Base-by-base conservation (phyloP, 2,329 filamentous ascomycete genomes). In the Colletotrichum sp. region DNA sequence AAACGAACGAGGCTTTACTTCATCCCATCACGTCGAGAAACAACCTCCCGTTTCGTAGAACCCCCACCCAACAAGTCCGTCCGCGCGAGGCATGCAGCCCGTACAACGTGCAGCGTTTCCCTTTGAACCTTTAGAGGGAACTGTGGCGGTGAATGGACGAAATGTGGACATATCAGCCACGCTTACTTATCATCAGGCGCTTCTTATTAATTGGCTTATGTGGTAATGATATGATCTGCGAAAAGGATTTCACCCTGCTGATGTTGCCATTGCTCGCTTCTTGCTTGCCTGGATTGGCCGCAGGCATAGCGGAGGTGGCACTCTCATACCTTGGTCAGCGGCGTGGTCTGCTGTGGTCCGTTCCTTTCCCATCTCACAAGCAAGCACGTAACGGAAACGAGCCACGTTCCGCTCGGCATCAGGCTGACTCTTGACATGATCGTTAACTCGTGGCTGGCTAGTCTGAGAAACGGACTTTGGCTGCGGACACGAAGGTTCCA, bases 11-110 rank as follows among this genome's bases (percentile, higher is more conserved):
- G 15, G 36, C 30, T 66, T 68, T 32, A 36, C 70, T 72, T 75
- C 70, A 59, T 75, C 70, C 64, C 73, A 73, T 52, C 70, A 32
- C 18, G 26, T 63, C 69, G 55, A 66, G 57, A 75, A 72, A 75
- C 69, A 52, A 36, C n/a, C 26, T 57, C 24, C 48, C 48, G 69
- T 72, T 67, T 68, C 73, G 70, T n/a, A 65, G 65, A 52, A 30
- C 18, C 63, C 21, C 70, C 32, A 36, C 43, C 26, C 28, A 15
- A 60, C 10, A 30, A 63, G 26, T 61, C 57, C 39, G 55, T 65
- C 43, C 70, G 59, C 26, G 16, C 30, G 26, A n/a, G 43, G 65
- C 32, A 43, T 64, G 61, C 61, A 64, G 61, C 61, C 61, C 61
- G 61, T 43, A 21, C 59, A 24, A 32, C n/a, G 43, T 21, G 59